These are phyloP conservation scores for Basidiobolus meristosporus DNA, from an alignment of 371 early-diverging fungal genomes.

Conservation along the genomic window DNA sequence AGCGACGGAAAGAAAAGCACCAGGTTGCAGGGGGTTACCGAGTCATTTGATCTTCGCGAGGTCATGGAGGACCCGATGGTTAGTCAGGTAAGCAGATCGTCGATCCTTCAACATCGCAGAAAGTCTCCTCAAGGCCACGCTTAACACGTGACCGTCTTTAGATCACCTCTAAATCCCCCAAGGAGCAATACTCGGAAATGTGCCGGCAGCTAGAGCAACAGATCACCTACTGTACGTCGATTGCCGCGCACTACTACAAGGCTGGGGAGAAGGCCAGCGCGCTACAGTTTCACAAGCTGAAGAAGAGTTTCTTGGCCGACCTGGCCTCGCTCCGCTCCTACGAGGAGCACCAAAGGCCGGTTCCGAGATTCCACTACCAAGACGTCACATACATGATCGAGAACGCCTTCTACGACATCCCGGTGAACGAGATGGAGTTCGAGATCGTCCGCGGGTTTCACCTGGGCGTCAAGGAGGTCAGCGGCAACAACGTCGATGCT, in stretches of 20 bases:
- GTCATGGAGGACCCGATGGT: too few species aligned
- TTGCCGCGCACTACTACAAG: slow-evolving; percentile 22
- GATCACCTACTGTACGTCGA: too few species aligned
- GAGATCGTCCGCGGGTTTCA: slow-evolving; percentile 26
- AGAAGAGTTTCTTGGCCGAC: slow-evolving; percentile 33
- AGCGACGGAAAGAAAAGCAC: too few species aligned
- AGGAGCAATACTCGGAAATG: too few species aligned
- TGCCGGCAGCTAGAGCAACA: too few species aligned
- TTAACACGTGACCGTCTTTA: too few species aligned
- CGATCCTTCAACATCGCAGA: too few species aligned
- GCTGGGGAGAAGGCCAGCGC: slow-evolving; percentile 14
- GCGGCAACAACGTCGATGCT: slow-evolving; percentile 28
- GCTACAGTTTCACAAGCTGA: slow-evolving; percentile 22
- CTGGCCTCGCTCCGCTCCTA: slow-evolving; percentile 25
- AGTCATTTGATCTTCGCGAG: too few species aligned
- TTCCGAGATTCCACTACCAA: slow-evolving; percentile 34
- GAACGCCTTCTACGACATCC: slow-evolving; percentile 28
- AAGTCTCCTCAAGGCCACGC: too few species aligned
- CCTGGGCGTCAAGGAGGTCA: slow-evolving; percentile 26
- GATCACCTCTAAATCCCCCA: too few species aligned
- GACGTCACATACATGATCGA: slow-evolving; percentile 34
- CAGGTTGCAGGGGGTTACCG: too few species aligned
- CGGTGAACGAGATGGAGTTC: slow-evolving; percentile 43
- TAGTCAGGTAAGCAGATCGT: too few species aligned
- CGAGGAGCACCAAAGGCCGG: slow-evolving; percentile 11